Percentiles rank a stretch among this genome's conserved stretches.
phyloP scores from a whole-genome alignment of 306 rosid genomes.

The Herpetospermum pedunculosum region DNA sequence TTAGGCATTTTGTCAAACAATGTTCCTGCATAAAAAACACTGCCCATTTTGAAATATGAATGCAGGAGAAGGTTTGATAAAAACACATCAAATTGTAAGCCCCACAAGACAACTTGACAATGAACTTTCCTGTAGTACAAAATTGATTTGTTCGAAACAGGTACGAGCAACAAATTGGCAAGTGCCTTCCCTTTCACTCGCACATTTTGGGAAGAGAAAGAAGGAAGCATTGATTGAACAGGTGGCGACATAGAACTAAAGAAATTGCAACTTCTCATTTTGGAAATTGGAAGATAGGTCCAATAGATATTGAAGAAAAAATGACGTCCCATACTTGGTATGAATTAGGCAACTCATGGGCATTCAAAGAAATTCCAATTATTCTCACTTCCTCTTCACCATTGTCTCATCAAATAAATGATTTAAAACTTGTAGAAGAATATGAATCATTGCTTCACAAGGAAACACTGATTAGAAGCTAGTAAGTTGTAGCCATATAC shows the following conservation, averaged over 20 bases:
- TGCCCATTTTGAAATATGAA: constrained; percentile 19
- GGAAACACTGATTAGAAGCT: background rate
- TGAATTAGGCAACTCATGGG: background rate
- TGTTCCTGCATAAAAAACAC: constrained; percentile 33
- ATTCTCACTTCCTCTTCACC: background rate
- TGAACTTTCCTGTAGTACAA: constrained; percentile 32
- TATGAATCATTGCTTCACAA: background rate
- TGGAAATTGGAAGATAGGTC: background rate
- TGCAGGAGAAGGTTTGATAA: constrained; percentile 52
- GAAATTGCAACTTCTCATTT: background rate
- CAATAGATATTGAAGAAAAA: background rate
- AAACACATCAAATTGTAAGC: constrained; percentile 46
- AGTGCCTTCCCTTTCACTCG: constrained; percentile 34
- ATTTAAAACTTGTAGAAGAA: background rate
- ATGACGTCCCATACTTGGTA: background rate
- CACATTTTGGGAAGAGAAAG: constrained; percentile 16
- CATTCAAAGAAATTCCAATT: background rate
- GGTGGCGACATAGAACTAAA: constrained; percentile 17
- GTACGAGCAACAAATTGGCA: constrained; percentile 34
- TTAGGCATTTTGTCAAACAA: constrained; percentile 62
- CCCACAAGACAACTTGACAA: constrained; percentile 43
- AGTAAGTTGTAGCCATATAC: background rate
- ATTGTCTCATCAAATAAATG: background rate
- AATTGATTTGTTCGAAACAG: constrained; percentile 17
- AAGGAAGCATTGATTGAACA: constrained; percentile 19